Evolutionary conservation across 2,329 filamentous ascomycete genomes (phyloP).

Genomic region (Pseudogymnoascus verrucosus): DNA sequence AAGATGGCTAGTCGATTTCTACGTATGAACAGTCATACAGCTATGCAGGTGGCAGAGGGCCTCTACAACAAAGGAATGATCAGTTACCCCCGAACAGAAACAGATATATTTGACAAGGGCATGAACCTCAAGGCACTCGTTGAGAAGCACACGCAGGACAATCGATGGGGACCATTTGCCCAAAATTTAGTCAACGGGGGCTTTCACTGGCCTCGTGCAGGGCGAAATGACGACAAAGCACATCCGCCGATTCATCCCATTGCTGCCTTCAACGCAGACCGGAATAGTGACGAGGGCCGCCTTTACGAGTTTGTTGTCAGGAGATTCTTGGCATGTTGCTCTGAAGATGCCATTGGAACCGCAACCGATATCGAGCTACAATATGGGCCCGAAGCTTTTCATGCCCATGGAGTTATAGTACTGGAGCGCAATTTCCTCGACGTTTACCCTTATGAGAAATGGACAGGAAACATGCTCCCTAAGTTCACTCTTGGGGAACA

Average conservation of each 20-base stretch:
- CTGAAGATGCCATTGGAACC: conserved; percentile 82
- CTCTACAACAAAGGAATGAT: conserved; percentile 95
- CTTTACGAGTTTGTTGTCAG: conserved; percentile 91
- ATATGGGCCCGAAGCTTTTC: conserved; percentile 73
- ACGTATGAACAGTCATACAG: conserved; percentile 80
- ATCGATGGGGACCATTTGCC: conserved; percentile 73
- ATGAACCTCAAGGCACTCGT: conserved; percentile 78
- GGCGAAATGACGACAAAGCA: conserved; percentile 88
- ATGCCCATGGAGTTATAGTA: conserved; percentile 75
- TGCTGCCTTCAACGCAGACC: conserved; percentile 57
- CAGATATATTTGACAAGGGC: conserved; percentile 84
- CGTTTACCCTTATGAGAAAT: conserved; percentile 93
- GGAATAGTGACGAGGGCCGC: conserved; percentile 59
- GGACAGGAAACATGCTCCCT: conserved; percentile 82
- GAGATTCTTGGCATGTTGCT: conserved; percentile 90
- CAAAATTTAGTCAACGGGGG: conserved; percentile 64
- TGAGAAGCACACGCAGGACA: conserved; percentile 73
- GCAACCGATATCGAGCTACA: conserved; percentile 76
- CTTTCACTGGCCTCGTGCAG: conserved; percentile 74
- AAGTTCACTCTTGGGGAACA: conserved; percentile 69
- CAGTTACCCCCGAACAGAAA: conserved; percentile 95
- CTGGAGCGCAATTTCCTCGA: conserved; percentile 88
- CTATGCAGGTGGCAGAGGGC: conserved; percentile 80
- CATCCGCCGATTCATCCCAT: conserved; percentile 97
- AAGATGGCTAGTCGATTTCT: conserved; percentile 89